Evolutionary conservation across 331 rosid species (phyloP).

Genomic region (Acacia concinna): DNA sequence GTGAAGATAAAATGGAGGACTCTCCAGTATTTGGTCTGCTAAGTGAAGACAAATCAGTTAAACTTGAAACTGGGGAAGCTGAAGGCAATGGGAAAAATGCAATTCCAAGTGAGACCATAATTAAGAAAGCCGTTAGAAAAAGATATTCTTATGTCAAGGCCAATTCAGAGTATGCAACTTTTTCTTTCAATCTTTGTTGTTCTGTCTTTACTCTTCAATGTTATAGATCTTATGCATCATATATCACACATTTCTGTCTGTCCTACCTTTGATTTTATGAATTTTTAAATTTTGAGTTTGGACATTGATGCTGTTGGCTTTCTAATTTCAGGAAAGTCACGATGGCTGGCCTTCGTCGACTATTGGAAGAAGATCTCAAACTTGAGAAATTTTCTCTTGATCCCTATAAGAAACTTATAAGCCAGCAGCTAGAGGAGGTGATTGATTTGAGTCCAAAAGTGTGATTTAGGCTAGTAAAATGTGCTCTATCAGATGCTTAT

Average conservation of each 20-base stretch:
- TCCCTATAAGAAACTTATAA: slow-evolving; percentile 67
- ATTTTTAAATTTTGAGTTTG: slow-evolving; percentile 22
- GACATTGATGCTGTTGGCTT: slow-evolving; percentile 17
- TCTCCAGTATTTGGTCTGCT: slow-evolving; percentile 76
- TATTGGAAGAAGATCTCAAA: slow-evolving; percentile 81
- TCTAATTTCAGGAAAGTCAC: slow-evolving; percentile 65
- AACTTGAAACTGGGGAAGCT: slow-evolving; percentile 46
- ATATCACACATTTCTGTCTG: neutral
- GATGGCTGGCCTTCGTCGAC: slow-evolving; percentile 78
- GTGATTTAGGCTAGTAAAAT: slow-evolving; percentile 28
- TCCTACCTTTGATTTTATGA: slow-evolving; percentile 1
- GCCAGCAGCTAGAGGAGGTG: slow-evolving; percentile 73
- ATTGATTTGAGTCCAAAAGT: slow-evolving; percentile 31
- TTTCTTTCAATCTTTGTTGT: slow-evolving; percentile 23
- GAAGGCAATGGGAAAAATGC: slow-evolving; percentile 48
- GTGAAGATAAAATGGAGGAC: slow-evolving; percentile 69
- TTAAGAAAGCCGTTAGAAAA: slow-evolving; percentile 72
- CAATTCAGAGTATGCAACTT: slow-evolving; percentile 77
- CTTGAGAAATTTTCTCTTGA: slow-evolving; percentile 63
- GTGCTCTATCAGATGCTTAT: slow-evolving; percentile 5
- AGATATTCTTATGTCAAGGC: slow-evolving; percentile 68
- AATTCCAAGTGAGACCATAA: slow-evolving; percentile 55
- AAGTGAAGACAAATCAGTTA: slow-evolving; percentile 45
- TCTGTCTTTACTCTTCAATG: slow-evolving; percentile 17
- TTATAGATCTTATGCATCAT: neutral